phyloP scores from a whole-genome alignment of 495 filamentous ascomycete genomes.

The Penicillium mononematosum region DNA sequence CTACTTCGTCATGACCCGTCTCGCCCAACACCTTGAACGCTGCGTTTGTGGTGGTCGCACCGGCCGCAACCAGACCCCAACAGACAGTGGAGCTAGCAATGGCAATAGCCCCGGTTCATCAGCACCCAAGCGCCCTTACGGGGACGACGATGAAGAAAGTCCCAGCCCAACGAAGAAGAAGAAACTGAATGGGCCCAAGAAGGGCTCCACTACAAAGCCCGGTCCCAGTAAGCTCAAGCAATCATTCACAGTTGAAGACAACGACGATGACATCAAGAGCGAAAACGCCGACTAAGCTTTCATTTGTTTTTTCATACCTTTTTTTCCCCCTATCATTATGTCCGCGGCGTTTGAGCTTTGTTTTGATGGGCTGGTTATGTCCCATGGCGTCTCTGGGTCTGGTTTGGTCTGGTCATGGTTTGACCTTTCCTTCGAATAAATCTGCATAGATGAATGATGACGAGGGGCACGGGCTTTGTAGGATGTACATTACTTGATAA shows the following conservation, averaged over 20 bases:
- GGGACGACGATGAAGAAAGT: constrained; percentile 40
- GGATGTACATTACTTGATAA: constrained; percentile 35
- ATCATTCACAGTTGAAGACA: constrained; percentile 33
- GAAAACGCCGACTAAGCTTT: constrained; percentile 26
- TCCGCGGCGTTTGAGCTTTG: constrained; percentile 22
- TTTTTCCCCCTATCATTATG: constrained; percentile 16
- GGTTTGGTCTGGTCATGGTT: constrained; percentile 14
- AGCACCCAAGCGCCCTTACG: constrained; percentile 39
- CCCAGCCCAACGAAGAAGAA: constrained; percentile 47
- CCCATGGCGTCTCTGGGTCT: constrained; percentile 28
- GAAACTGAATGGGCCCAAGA: constrained; percentile 44
- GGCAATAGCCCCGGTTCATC: constrained; percentile 39
- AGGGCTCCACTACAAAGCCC: constrained; percentile 40
- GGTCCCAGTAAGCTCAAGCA: constrained; percentile 50
- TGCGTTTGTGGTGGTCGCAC: constrained; percentile 74
- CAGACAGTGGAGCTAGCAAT: constrained; percentile 36
- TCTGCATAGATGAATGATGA: constrained; percentile 37
- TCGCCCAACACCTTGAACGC: constrained; percentile 74
- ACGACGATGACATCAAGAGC: constrained; percentile 32
- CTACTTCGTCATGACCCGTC: constrained; percentile 58
- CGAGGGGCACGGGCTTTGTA: constrained; percentile 19
- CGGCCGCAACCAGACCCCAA: constrained; percentile 50
- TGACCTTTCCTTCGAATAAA: constrained; percentile 15
- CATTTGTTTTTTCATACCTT: constrained; percentile 8
- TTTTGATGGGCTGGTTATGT: constrained; percentile 11